Conservation (phyloP, 169 alveolate species). For the Plasmodium malariae region DNA sequence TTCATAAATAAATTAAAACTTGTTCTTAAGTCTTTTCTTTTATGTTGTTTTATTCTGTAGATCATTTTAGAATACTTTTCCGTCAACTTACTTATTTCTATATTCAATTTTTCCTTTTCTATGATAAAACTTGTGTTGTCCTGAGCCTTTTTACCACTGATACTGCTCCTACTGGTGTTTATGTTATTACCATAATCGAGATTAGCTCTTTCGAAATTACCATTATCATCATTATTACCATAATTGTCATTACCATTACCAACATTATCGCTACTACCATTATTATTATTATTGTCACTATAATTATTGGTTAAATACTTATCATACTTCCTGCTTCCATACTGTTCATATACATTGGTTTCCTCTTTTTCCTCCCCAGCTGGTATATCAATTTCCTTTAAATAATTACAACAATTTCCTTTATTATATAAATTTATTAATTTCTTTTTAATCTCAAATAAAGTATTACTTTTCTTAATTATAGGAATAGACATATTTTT, state of each 20-base stretch:
- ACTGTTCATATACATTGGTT: not conserved
- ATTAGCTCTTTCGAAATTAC: not conserved
- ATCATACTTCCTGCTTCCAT: too few relatives aligned
- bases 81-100: slow-evolving; percentile 7
- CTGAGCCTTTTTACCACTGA: slow-evolving; percentile 11
- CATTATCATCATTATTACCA: not conserved
- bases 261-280: not conserved
- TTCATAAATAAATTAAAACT: slow-evolving; percentile 59
- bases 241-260: not conserved
- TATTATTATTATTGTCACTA: too few relatives aligned
- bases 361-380: not conserved
- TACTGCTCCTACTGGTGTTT: too few relatives aligned
- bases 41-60: slow-evolving; percentile 25
- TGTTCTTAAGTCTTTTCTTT: slow-evolving; percentile 45
- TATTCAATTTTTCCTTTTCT: slow-evolving; percentile 49
- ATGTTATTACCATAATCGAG: not conserved
- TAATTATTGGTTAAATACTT: too few relatives aligned
- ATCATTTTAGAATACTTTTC: slow-evolving; percentile 35
- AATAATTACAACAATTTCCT: slow-evolving; percentile 57
- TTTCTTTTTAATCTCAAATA: slow-evolving; percentile 23
- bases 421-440: slow-evolving; percentile 35
- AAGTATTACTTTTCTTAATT: slow-evolving; percentile 16
- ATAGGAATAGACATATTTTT: slow-evolving; percentile 41
- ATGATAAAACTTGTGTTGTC: slow-evolving; percentile 26
- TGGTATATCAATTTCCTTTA: slow-evolving; percentile 15